Base-by-base conservation (phyloP, 176 grass and related monocot species). In the Eremochloa ophiuroides region DNA sequence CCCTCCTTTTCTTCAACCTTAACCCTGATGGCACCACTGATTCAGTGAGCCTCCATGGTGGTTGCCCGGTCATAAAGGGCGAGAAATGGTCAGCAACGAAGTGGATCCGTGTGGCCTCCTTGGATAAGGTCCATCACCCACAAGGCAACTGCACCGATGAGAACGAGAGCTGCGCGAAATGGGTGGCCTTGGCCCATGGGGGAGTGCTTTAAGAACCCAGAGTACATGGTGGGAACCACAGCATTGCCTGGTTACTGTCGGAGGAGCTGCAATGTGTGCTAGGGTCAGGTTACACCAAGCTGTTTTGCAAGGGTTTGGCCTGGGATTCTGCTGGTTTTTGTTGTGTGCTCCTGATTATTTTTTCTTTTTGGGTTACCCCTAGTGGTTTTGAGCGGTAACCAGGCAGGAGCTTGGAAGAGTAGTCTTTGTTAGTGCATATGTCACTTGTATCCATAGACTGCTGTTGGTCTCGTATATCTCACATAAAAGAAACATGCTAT, bases 51-150 rank as follows among this genome's bases (percentile, higher is more conserved):
- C 93, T 99, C 23, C 96, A 99, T n/a, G 91, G 87, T 31, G 93
- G 93, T 29, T 99, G 96, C 33, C 68, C 87, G 2, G 87, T 98
- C 27, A 79, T 93, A 80, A 90, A 95, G 41, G 93, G 96, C 4
- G 96, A 98, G 87, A 95, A 95, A 75, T 98, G 93, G 96, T 90
- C 82, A 0, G 96, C 96, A 34, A 98, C 93, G 8, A 98, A 98
- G 64, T 98, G 96, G 96, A 91, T 98, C 34, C 93, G 77, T 0
- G 90, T 93, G 20, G 90, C 86, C 73, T 98, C 88, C 0, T 98
- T 93, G 17, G 91, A 95, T 87, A 95, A 95, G 81, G 69, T 89
- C 28, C 87, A 89, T 44, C 65, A 85, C 11, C 34, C 42, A 7
- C 88, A 80, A 27, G 86, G 84, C 17, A 98, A 93, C 25, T 98